Evolutionary conservation across 164 flowering plant genomes (phyloP), one percentile per base, ranked within the genome.

Genomic region (Aristolochia californica): DNA sequence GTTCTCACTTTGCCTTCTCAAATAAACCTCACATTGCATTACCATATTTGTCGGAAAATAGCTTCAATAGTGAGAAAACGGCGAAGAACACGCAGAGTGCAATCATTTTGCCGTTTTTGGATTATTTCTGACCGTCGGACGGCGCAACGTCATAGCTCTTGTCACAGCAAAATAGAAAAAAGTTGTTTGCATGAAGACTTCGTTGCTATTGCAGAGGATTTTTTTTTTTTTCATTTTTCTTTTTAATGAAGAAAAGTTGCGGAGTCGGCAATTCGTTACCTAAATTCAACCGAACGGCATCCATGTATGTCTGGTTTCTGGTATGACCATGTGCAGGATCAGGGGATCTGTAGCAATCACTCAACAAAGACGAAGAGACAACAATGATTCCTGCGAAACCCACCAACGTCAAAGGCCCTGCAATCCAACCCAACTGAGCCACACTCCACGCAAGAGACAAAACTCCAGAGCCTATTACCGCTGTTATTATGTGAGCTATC

Each of bases 391-490:
- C 68, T 8, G 84, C 82, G 48, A 75, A 78, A 43, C 25, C 24
- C 4, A 76, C 12, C 70, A 76, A 51, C 1, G 57, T 51, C 4
- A 76, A 0, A 2, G 84, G 82, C 24, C 78, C 84, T 16, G 63
- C 77, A 13, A 76, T 68, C 84, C 84, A 80, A 0, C 84, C 84
- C 18, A 80, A 28, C 73, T 76, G 82, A 2, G 78, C 70, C 20
- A 48, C 60, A 51, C 82, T 66, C 84, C 84, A 78, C 24, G 77
- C 75, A 2, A 78, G 64, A 3, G 84, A 77, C 9, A 80, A 71
- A 45, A 78, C 84, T 5, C 84, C 84, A 9, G 82, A 71, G 3
- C 84, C 84, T 12, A 78, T 74, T 2, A 78, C 84, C 8, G 68
- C 80, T 49, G 84, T 78, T 53, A 80, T 72, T 50, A 80, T 63